A percentile compares a stretch with the other conserved stretches of the same genome.
Conservation (phyloP, 2,329 filamentous ascomycete species). For the Colletotrichum lupini region DNA sequence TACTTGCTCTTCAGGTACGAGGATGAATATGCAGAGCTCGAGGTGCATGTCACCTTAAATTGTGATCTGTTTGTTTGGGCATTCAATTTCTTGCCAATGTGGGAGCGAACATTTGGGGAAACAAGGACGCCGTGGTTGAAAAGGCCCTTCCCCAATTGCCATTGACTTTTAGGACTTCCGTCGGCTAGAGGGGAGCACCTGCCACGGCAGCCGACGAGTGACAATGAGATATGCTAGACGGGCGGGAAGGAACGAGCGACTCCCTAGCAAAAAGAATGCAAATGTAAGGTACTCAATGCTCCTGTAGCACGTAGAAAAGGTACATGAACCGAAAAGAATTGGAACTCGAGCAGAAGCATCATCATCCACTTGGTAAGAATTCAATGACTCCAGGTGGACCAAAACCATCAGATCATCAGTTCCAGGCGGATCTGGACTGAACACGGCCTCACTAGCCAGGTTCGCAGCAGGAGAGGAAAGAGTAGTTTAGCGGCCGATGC, state of each 20-base stretch:
- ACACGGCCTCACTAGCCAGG: neutral
- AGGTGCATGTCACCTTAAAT: neutral
- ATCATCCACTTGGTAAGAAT: neutral
- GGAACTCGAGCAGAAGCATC: neutral
- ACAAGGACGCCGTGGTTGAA: neutral
- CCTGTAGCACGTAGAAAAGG: neutral
- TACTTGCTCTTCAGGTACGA: neutral
- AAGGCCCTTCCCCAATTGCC: neutral
- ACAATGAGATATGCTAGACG: neutral
- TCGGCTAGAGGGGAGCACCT: neutral
- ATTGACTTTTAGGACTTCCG: neutral
- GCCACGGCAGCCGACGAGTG: neutral
- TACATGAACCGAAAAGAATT: neutral
- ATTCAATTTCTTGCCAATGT: neutral
- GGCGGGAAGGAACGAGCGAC: neutral
- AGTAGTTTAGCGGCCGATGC: constrained; percentile 13
- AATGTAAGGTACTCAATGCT: neutral
- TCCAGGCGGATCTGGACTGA: neutral
- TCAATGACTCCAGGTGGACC: neutral
- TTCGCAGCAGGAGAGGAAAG: neutral
- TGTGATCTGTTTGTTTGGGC: neutral
- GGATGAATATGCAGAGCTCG: neutral
- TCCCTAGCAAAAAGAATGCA: neutral
- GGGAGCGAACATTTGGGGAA: neutral
- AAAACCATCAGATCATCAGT: neutral